Percentiles rank a stretch among this genome's conserved stretches.
These are phyloP conservation scores for Oryza glumipatula DNA, from an alignment of 176 grass and related monocot genomes.

Conservation along the genomic window DNA sequence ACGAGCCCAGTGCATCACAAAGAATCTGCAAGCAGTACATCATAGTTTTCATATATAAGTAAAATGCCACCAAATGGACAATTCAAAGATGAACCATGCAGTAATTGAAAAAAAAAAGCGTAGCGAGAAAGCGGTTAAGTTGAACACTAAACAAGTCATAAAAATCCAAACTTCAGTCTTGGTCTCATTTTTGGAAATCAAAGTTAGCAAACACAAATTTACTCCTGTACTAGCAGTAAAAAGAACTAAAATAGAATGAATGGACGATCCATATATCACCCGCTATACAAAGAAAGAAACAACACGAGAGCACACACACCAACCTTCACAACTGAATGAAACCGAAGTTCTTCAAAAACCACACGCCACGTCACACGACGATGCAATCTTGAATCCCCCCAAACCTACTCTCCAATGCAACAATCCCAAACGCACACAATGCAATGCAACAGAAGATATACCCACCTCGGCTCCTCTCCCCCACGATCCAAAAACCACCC, in stretches of 20 bases:
- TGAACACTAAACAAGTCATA: not conserved
- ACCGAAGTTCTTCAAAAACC: not conserved
- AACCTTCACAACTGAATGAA: not conserved
- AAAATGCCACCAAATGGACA: not conserved
- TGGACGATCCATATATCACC: not conserved
- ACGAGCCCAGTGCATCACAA: not conserved
- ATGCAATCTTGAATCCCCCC: not conserved
- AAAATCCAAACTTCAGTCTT: slow-evolving; percentile 11
- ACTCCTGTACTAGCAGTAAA: not conserved
- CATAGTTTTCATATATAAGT: not conserved
- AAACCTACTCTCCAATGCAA: not conserved
- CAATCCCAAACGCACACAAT: no score
- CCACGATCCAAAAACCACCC: slow-evolving; percentile 31
- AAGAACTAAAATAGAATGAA: not conserved
- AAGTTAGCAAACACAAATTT: not conserved
- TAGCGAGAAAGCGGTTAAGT: not conserved
- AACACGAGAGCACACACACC: not conserved
- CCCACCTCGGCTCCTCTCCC: slow-evolving; percentile 26
- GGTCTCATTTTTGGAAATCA: not conserved
- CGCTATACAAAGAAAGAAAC: not conserved
- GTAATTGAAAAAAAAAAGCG: not conserved
- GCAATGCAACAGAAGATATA: slow-evolving; percentile 20
- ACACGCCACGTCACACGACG: not conserved
- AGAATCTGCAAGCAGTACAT: slow-evolving; percentile 12
- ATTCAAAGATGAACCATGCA: not conserved